Base-by-base conservation (phyloP, 2,329 filamentous ascomycete genomes). In the Penicillium sp. region DNA sequence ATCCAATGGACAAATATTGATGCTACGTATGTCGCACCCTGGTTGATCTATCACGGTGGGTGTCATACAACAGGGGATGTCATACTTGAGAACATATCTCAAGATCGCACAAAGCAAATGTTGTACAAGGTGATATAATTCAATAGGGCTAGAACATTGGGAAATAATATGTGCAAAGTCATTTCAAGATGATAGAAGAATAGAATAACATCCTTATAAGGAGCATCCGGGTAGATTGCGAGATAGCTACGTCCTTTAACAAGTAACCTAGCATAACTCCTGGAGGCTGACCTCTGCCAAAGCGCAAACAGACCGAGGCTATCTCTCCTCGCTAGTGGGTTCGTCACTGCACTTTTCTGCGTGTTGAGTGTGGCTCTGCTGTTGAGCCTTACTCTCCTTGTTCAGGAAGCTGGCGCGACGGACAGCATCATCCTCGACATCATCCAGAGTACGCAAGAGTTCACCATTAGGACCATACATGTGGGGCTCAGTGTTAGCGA, bases 381-480 rank as follows among this genome's bases (percentile, higher is more conserved):
- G 47, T 3, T 40, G 44, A 8, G 13, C 22, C 37, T 57, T 58
- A 26, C 17, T n/a, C 2, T 51, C 49, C 39, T 62, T 59, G 35
- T 53, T 59, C 13, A 64, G 45, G 7, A 58, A 51, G 34, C 64
- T 68, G 6, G 60, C 63, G 12, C 66, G 65, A 39, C 64, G 63
- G n/a, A 67, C 54, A 2, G 63, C 63, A 26, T 71, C 66, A 49
- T 73, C 68, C 42, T 72, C 71, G 10, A 70, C 64, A 41, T 72
- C 68, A 4, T 74, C 71, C 45, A 80, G 77, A 33, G 71, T 66
- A 55, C 79, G 76, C 37, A 82, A 70, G 28, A 80, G 61, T 57
- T 82, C 75, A 7, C 79, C 79, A 22, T 76, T 73, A 66, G 78
- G 79, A 54, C 77, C 79, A 61, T 79, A 82, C 49, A 79, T 73